Percentiles rank a stretch among this genome's conserved stretches.
phyloP scores from a whole-genome alignment of 345 rosid genomes.

The Euphorbia tirucalli region DNA sequence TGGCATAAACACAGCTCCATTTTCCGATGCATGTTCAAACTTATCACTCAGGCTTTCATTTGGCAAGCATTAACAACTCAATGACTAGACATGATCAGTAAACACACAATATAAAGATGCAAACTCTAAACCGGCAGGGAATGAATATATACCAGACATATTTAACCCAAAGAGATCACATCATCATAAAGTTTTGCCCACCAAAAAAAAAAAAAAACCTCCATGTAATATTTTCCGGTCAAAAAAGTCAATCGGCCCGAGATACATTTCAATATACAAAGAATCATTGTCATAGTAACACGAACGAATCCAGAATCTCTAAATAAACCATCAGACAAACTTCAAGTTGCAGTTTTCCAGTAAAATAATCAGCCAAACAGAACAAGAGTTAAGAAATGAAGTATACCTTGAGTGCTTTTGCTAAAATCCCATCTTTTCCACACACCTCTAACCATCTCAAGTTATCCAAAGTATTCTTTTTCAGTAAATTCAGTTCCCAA shows the following conservation, averaged over 20 bases:
- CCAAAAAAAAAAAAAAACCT: neutral
- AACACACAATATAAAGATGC: neutral
- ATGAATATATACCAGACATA: neutral
- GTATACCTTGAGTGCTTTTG: slow-evolving; percentile 81
- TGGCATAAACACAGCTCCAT: slow-evolving; percentile 5
- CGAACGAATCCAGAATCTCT: neutral
- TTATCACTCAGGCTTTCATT: neutral
- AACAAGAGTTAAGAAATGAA: slow-evolving; percentile 16
- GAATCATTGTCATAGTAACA: neutral
- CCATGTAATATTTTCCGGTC: neutral
- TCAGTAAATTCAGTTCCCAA: slow-evolving; percentile 90
- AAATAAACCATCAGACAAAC: neutral
- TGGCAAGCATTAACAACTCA: neutral
- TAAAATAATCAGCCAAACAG: slow-evolving; percentile 1
- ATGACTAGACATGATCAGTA: neutral
- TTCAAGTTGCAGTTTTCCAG: slow-evolving; percentile 1
- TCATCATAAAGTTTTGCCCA: neutral
- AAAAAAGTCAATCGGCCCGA: neutral
- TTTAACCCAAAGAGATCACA: neutral
- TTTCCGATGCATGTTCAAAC: neutral
- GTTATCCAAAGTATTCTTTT: slow-evolving; percentile 66
- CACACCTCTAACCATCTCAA: slow-evolving; percentile 81
- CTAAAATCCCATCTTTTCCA: slow-evolving; percentile 81
- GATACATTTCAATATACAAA: neutral
- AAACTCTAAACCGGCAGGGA: neutral